phyloP scores from a whole-genome alignment of 441 rosid genomes.

The Cnidoscolus chayamansa region DNA sequence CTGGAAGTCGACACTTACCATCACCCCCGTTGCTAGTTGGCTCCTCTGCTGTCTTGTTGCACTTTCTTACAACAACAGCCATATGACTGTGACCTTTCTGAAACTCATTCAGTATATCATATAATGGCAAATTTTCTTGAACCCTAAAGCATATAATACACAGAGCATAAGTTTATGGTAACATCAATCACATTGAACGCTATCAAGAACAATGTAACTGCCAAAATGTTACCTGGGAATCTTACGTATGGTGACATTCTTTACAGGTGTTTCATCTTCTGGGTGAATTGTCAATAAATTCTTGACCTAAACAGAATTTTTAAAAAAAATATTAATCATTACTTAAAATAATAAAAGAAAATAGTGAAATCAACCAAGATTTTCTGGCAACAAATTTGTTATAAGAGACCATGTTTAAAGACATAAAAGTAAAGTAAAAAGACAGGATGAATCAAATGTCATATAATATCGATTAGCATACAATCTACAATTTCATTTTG shows the following conservation, averaged over 20 bases:
- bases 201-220: background rate
- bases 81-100: conserved; percentile 71
- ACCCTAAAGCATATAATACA: conserved; percentile 35
- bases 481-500: background rate
- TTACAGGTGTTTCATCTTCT: conserved; percentile 77
- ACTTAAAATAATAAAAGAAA: background rate
- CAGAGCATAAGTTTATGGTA: conserved; percentile 11
- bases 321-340: background rate
- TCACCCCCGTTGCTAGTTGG: conserved; percentile 29
- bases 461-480: background rate
- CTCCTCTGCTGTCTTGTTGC: conserved; percentile 32
- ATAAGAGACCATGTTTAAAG: background rate
- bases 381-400: background rate
- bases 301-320: conserved; percentile 48
- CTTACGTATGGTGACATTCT: conserved; percentile 74
- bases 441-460: background rate
- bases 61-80: conserved; percentile 52
- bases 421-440: background rate
- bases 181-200: conserved; percentile 16
- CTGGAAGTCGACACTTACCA: conserved; percentile 34
- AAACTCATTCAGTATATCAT: conserved; percentile 62
- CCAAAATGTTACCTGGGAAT: conserved; percentile 65
- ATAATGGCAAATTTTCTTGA: conserved; percentile 47
- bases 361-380: background rate
- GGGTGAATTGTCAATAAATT: conserved; percentile 82